Base-by-base conservation (phyloP, 2,329 filamentous ascomycete species). In the Botrytis porri region DNA sequence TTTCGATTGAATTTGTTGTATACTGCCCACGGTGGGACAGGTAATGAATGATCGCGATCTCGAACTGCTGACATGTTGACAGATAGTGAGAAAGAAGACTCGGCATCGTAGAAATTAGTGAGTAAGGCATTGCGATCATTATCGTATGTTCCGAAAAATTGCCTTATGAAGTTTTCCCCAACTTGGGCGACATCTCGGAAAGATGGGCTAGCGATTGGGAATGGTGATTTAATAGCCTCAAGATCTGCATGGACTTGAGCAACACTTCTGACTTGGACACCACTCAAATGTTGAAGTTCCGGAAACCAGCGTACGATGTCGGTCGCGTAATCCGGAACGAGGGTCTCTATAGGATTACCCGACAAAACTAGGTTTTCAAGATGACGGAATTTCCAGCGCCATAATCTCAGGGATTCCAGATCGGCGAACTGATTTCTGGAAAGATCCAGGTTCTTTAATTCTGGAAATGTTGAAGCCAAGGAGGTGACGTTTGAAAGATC, bases 391-490 rank as follows among this genome's bases (percentile, higher is more conserved):
- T 92, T 93, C 79, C 90, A 88, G 74, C 91, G 91, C 94, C 94
- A 98, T 45, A 86, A 87, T 70, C 90, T 87, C 64, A 99, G 82
- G 16, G 88, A 87, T 73, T 89, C 88, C 69, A 94, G 82, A 69
- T 88, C 89, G 73, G 87, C 85, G 78, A 99, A 89, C 59, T 90
- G 88, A 83, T 98, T 98, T 80, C 91, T 89, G 71, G 93, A 96
- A 39, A 98, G 87, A 77, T 98, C 95, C 20, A 99, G 88, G 77
- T 97, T 95, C 80, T 93, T 91, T 74, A 98, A 85, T 75, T 95
- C 92, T 0, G 95, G 94, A 71, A 98, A 93, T 0, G 93, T 94
- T 70, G 89, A 88, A 16, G 93, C 90, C 1, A 98, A 86, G 1
- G 89, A 86, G 69, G 91, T 93, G 69, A 98, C 91, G 70, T 91